These are phyloP conservation scores for Ensete glaucum DNA, from an alignment of 176 grass and related monocot species.

Conservation along the genomic window DNA sequence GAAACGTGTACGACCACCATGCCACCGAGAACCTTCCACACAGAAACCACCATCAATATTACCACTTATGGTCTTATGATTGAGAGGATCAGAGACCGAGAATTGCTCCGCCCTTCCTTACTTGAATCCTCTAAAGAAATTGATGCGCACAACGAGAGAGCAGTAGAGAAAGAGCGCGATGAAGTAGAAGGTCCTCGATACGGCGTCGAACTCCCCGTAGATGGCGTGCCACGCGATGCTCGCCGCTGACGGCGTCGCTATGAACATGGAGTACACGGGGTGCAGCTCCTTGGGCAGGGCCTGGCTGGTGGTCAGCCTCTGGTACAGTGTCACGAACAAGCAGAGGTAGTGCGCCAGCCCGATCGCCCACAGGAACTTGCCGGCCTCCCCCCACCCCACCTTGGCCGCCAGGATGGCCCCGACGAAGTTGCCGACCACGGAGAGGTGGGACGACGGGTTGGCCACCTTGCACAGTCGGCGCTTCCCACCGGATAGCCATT, in stretches of 20 bases:
- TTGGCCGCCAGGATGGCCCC: slow-evolving; percentile 80
- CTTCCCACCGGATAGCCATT: slow-evolving; percentile 91
- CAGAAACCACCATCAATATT: background rate
- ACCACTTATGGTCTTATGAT: no score
- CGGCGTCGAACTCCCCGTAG: slow-evolving; percentile 82
- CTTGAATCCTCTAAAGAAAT: slow-evolving; percentile 96
- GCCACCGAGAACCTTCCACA: slow-evolving; percentile 79
- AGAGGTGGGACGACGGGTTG: slow-evolving; percentile 89
- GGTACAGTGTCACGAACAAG: slow-evolving; percentile 91
- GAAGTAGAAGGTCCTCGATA: slow-evolving; percentile 81
- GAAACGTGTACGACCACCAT: slow-evolving; percentile 99
- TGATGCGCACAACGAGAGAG: slow-evolving; percentile 88
- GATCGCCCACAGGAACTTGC: slow-evolving; percentile 85
- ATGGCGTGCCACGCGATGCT: slow-evolving; percentile 78
- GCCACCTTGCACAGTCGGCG: slow-evolving; percentile 93
- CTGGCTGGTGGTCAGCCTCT: slow-evolving; percentile 88
- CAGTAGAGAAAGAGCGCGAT: slow-evolving; percentile 82
- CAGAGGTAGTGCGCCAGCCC: slow-evolving; percentile 87
- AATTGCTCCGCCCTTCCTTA: slow-evolving; percentile 11
- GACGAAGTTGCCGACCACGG: slow-evolving; percentile 99
- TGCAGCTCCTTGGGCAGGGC: slow-evolving; percentile 89
- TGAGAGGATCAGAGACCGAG: background rate
- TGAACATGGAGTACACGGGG: slow-evolving; percentile 99
- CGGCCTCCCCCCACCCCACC: slow-evolving; percentile 82
- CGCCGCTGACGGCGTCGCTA: slow-evolving; percentile 88